These are phyloP conservation scores for Talaromyces stipitatus DNA, from an alignment of 495 filamentous ascomycete genomes.

Conservation along the genomic window DNA sequence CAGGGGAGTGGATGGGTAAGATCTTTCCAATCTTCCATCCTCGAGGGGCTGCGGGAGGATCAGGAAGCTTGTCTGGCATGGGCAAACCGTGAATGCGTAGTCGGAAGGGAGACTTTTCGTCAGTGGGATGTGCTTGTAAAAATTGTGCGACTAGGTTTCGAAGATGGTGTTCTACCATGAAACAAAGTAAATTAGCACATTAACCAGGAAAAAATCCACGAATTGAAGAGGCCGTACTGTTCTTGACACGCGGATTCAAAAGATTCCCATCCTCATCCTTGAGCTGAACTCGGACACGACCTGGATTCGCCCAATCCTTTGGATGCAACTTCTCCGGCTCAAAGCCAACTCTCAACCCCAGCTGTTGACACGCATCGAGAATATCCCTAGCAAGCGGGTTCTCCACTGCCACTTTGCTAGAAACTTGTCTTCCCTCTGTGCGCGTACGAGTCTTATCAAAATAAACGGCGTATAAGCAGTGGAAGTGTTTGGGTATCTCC, in stretches of 20 bases:
- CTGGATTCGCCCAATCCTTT: slow-evolving; percentile 96
- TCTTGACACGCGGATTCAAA: slow-evolving; percentile 54
- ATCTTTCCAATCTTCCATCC: slow-evolving; percentile 88
- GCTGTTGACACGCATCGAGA: slow-evolving; percentile 66
- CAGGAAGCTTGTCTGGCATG: slow-evolving; percentile 54
- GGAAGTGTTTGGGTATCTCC: slow-evolving; percentile 64
- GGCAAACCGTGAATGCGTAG: slow-evolving; percentile 62
- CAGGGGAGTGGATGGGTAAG: slow-evolving; percentile 78
- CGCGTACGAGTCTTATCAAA: slow-evolving; percentile 75
- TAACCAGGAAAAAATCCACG: not conserved
- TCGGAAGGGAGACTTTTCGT: slow-evolving; percentile 55
- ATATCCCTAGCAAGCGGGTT: slow-evolving; percentile 90
- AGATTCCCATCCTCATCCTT: slow-evolving; percentile 47
- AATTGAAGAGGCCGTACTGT: slow-evolving; percentile 48
- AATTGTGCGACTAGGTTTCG: slow-evolving; percentile 69
- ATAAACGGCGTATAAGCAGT: slow-evolving; percentile 91
- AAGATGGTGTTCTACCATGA: slow-evolving; percentile 69
- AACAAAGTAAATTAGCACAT: slow-evolving; percentile 5
- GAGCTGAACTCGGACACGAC: slow-evolving; percentile 71
- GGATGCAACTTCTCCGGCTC: slow-evolving; percentile 91
- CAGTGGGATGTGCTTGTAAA: slow-evolving; percentile 68
- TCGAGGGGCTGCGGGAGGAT: slow-evolving; percentile 67
- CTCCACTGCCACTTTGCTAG: slow-evolving; percentile 57
- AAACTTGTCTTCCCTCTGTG: slow-evolving; percentile 71
- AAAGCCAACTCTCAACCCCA: slow-evolving; percentile 70